Base-by-base conservation (phyloP, 1,284 basidiomycete genomes). In the Pisolithus thermaeus region DNA sequence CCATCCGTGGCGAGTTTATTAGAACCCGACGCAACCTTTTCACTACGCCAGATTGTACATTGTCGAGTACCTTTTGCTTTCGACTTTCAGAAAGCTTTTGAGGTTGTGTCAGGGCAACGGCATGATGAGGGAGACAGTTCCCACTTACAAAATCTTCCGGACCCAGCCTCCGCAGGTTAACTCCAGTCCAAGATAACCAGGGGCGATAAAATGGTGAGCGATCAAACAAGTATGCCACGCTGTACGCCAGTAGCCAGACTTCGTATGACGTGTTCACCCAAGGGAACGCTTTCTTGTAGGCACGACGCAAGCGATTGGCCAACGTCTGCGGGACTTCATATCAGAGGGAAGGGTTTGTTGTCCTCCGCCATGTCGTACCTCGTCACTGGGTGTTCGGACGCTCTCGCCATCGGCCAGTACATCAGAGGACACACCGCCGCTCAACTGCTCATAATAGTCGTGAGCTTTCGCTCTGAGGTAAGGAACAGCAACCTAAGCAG, bases 161-260 rank as follows among this genome's bases (percentile, higher is more conserved):
- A 27, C 85, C 81, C 50, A 94, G 71, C 32, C 93, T 77, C 23
- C 92, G 81, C 20, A 96, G 68, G 61, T 93, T 88, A 14, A 97
- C 76, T 7, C 90, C 85, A 54, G 95, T 81, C 83, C 87, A 87
- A 28, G 77, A 74, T 53, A 94, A 70, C 95, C 95, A 99, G 11
- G 96, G 96, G 56, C 95, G 81, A 72, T 96, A 96, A 66, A 85
- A 89, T 1, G 87, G 81, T 11, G 88, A 93, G 64, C 79, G 80
- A 58, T 92, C 90, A 65, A 97, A 98, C 23, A 98, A 76, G 70
- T 98, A 99, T 7, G 85, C 83, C 32, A 98, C 71, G 67, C 97
- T 97, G 75, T 86, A 90, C 36, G 80, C 71, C 16, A 98, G 76
- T 53, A 97, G 73, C 80, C 88, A 90, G 20, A 85, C 59, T 67